Base-by-base conservation (phyloP, 2,329 filamentous ascomycete genomes). In the Exophiala lecanii-corni region DNA sequence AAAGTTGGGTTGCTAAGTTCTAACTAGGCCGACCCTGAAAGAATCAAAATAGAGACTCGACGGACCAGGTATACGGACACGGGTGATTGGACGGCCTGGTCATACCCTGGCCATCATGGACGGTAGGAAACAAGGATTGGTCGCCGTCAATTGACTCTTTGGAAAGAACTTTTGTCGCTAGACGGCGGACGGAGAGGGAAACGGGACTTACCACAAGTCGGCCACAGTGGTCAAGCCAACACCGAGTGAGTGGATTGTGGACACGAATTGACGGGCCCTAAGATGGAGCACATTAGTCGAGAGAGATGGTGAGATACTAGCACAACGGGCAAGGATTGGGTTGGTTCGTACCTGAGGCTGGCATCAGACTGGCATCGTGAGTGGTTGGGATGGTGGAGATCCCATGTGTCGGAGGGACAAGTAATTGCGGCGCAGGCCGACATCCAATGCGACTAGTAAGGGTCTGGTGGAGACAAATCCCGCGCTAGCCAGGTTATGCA, bases 401-500 rank as follows among this genome's bases (percentile, higher is more conserved):
- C 37, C 37, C 23, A 26, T 26, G 25, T 17, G 19, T 18, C 7
- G 25, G 26, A 39, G 16, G n/a, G 21, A 19, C 3, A 41, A 21
- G 46, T 30, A 38, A 44, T 33, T 44, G 48, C 44, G 43, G 48
- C 44, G 48, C 48, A 50, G 48, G 41, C 48, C 48, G 44, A 41
- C 38, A 32, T 15, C 17, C 18, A 18, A 19, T 7, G 33, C 9
- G n/a, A n/a, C n/a, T n/a, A n/a, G n/a, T n/a, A n/a, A n/a, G n/a
- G n/a, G n/a, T n/a, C n/a, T n/a, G n/a, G n/a, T n/a, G n/a, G n/a
- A n/a, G n/a, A n/a, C n/a, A n/a, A n/a, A n/a, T n/a, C n/a, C n/a
- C n/a, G n/a, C 33, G 18, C 33, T 35, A 35, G 18, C 9, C 33
- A 15, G 7, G 33, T 18, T 33, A 17, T n/a, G 13, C 13, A 10